Evolutionary conservation across 352 stramenopile genomes (phyloP), one percentile per base, ranked within the genome.

Genomic region (Phytophthora tubulina): DNA sequence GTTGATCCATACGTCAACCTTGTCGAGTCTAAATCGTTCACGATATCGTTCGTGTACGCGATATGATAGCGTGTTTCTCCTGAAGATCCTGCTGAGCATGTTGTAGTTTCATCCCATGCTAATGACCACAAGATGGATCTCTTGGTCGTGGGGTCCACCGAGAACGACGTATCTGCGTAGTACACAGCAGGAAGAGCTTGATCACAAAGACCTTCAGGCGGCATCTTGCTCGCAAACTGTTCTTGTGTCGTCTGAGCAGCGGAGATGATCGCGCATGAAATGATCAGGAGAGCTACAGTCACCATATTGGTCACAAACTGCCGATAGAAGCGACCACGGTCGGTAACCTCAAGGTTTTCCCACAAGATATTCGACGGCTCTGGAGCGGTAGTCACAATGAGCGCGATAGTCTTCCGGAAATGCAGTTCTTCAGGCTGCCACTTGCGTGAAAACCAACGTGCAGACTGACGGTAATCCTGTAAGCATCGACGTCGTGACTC

Each of bases 281-380:
- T 53, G 8, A 88, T 30, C 9, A 88, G 48, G 42, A 88, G 63
- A 15, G 84, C 35, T 10, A 86, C 70, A n/a, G 81, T 88, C n/a
- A 86, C 45, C 8, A 83, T 56, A 31, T 73, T 93, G 3, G 88
- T 95, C 32, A 93, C 65, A 35, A 78, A 91, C 7, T 88, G 85
- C 0, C 89, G 72, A 33, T 88, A 87, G 36, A 93, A 86, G 8
- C 89, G 86, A 0, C 79, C 84, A n/a, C 75, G 70, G 6, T 83
- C 57, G 15, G 88, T 89, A 1, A 86, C 75, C 63, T 95, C 87
- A 3, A 95, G 75, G 51, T 94, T 96, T 60, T 96, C 87, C 89
- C 89, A 96, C 42, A 95, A 64, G 32, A 96, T 95, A 31, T 96
- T 94, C 2, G 87, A 93, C 11, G 89, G 89, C 55, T 96, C 89